Percentiles rank a stretch among this genome's conserved stretches.
These are phyloP conservation scores for Aspergillus leporis DNA, from an alignment of 495 filamentous ascomycete genomes.

Conservation along the genomic window DNA sequence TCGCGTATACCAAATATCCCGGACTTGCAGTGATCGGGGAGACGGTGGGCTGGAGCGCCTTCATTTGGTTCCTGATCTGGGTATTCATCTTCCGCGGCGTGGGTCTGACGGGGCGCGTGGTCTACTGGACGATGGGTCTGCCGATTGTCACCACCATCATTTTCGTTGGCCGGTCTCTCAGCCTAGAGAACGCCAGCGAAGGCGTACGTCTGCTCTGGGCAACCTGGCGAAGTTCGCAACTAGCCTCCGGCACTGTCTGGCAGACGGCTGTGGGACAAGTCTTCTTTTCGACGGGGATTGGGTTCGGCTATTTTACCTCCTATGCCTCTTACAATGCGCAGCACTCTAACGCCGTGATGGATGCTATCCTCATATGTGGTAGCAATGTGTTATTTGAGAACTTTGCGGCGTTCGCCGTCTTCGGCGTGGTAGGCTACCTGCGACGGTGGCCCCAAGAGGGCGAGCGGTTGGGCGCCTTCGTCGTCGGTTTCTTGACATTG, in stretches of 20 bases:
- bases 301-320: constrained; percentile 30
- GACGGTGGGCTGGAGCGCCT: constrained; percentile 40
- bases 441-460: constrained; percentile 30
- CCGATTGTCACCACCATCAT: constrained; percentile 42
- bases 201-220: constrained; percentile 32
- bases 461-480: constrained; percentile 35
- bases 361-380: constrained; percentile 36
- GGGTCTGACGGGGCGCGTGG: constrained; percentile 40
- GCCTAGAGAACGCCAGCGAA: constrained; percentile 33
- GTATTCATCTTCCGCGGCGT: constrained; percentile 41
- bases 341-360: constrained; percentile 40
- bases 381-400: constrained; percentile 43
- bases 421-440: constrained; percentile 41
- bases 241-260: constrained; percentile 30
- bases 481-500: constrained; percentile 40
- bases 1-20: constrained; percentile 25
- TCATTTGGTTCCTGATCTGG: constrained; percentile 43
- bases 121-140: constrained; percentile 47
- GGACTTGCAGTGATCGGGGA: constrained; percentile 30
- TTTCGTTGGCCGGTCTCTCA: constrained; percentile 33
- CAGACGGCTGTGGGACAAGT: constrained; percentile 31
- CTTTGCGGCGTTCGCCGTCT: constrained; percentile 43
- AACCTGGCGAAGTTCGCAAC: constrained; percentile 25
- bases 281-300: constrained; percentile 29
- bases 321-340: constrained; percentile 30